Evolutionary conservation across 768 basidiomycete species (phyloP), one percentile per base, ranked within the genome.

Genomic region (Trametes coccinea): DNA sequence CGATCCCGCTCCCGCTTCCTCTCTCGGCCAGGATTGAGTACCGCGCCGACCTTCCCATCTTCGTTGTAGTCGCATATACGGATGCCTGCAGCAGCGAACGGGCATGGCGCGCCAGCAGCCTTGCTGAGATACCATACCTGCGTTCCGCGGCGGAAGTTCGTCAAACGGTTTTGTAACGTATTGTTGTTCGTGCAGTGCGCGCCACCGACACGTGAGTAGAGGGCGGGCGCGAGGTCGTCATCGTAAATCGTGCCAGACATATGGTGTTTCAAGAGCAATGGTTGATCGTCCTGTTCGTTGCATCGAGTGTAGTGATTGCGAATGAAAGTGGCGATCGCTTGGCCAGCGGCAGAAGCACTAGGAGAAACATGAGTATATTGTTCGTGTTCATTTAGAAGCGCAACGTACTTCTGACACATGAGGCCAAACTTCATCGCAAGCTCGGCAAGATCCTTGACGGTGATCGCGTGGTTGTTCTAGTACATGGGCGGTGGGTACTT

Each of bases 261-360:
- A 33, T 80, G 77, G 69, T 91, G 89, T 31, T 85, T 85, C 37
- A 90, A 80, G 41, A 92, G 83, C 9, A 92, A 82, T 2, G 90
- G 89, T 45, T 86, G 83, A 69, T 90, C 88, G 66, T 88, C 82
- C 61, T 90, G 84, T 5, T 72, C 73, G 53, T 90, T 87, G 65
- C 89, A 91, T 51, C 90, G 87, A 47, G 84, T 76, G 64, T 87
- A 79, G 69, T 92, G 90, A 61, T 80, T 79, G 52, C 90, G 85
- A 67, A 92, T 86, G 71, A 89, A 92, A n/a, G 88, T 89, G 4
- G 90, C 90, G 68, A 92, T 89, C 11, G 90, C 88, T 73, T 92
- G 90, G 44, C 85, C 85, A 13, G 90, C 90, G 57, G 90, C 90
- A 48, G 89, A 90, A 45, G 84, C 80, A 70, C 90, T 92, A 43